Evolutionary conservation across 495 filamentous ascomycete genomes (phyloP), one percentile per base, ranked within the genome.

Genomic region (Penicillium pancosmium): DNA sequence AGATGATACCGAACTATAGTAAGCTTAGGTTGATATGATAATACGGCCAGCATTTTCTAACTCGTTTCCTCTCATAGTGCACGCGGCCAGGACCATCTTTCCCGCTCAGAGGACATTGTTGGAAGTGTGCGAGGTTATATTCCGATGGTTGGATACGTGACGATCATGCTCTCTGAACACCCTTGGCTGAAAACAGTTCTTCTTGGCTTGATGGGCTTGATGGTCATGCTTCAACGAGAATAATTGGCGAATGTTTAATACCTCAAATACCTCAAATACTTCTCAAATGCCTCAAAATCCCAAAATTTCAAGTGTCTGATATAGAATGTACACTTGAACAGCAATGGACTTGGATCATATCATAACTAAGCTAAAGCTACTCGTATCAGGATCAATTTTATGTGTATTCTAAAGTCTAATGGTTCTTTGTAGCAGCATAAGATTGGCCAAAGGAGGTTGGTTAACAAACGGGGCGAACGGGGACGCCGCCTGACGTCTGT

Each of bases 151-250:
- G 94, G 94, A 43, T 99, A 98, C 69, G 93, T 98, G 33, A 99
- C 94, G 9, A 99, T 99, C 67, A 82, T 99, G 77, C 80, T 99
- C 53, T 92, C 89, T 56, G 94, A 99, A 73, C 89, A 99, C 70
- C 94, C 95, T 16, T 98, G 94, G 95, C 67, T 97, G 63, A 99
- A 99, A 84, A 93, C 89, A 13, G 92, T 88, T 2, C 87, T 98
- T 83, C 71, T 99, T 67, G 93, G 91, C 4, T 78, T 97, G 5
- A 99, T 99, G 94, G 94, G 94, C 0, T 69, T 97, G 65, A 87
- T 96, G 79, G 95, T 97, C 12, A 87, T 98, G 16, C 73, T 98
- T 67, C 95, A 99, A 73, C 78, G 94, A 66, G 94, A 98, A 74
- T 93, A 68, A 48, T 44, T 44, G 41, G 41, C 16, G 5, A 44